Base-by-base conservation (phyloP, 768 basidiomycete genomes). In the Obba rivulosa region DNA sequence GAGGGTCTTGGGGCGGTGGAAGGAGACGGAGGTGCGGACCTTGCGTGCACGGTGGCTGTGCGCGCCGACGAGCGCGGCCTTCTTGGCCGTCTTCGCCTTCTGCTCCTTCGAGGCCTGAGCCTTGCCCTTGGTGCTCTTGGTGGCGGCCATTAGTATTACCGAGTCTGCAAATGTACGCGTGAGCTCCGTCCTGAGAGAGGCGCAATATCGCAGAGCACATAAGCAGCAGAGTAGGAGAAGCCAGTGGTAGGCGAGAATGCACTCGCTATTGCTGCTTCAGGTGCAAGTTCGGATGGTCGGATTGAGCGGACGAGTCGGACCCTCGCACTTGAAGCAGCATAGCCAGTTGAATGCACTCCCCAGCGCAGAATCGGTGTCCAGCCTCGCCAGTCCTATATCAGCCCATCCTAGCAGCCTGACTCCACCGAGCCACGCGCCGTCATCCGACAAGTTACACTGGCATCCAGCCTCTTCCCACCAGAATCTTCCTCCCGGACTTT, bases 1-100 rank as follows among this genome's bases (percentile, higher is more conserved):
- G 54, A 97, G 80, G 48, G 96, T 97, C 78, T 92, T 94, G 53
- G 95, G 95, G 56, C 92, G 87, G 75, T 90, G 87, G 86, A 99
- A 98, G 28, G 90, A 86, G 50, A 93, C 92, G 34, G 84, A 84
- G 62, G 73, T 81, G 53, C 92, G 84, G 41, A 81, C 76, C 74
- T 95, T 96, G 70, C 92, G 85, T 58, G 79, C 65, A 16, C 79
- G 73, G 64, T 86, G 84, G 28, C 81, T 79, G 66, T 87, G 77
- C 38, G 80, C 82, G 52, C 93, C 94, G 67, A 91, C 90, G 46
- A 97, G 79, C 48, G 86, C 94, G 10, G 94, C 93, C 77, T 98
- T 98, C 77, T 94, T 96, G 38, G 96, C 93, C 37, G 85, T 75
- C 75, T 92, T 92, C 62, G 93, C 93, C 73, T 94, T 94, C 57